A percentile compares a stretch with the other conserved stretches of the same genome.
Conservation (phyloP, 768 basidiomycete genomes). For the Lepiota brunneoincarnata region DNA sequence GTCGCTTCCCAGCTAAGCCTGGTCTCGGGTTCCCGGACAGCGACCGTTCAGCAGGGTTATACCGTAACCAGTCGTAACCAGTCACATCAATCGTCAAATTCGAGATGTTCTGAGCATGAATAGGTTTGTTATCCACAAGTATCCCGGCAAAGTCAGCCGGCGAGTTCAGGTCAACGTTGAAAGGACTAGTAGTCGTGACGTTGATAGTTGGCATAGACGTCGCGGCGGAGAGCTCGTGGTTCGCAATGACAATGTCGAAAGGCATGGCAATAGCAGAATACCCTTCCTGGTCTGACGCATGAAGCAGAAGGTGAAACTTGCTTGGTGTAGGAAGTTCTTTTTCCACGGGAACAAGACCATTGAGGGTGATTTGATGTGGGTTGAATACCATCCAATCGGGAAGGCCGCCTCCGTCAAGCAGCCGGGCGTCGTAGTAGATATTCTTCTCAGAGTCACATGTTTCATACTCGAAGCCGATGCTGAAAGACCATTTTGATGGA, state of each 20-base stretch:
- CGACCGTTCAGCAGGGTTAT: conserved; percentile 51
- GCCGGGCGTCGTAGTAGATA: conserved; percentile 63
- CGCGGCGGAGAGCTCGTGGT: conserved; percentile 60
- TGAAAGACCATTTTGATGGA: conserved; percentile 85
- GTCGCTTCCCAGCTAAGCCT: conserved; percentile 30
- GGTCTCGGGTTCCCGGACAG: conserved; percentile 66
- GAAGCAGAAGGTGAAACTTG: conserved; percentile 51
- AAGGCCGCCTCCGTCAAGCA: conserved; percentile 63
- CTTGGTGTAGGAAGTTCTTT: conserved; percentile 34
- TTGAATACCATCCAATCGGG: conserved; percentile 80
- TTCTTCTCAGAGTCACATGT: conserved; percentile 48
- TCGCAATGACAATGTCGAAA: conserved; percentile 67
- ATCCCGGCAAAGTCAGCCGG: conserved; percentile 61
- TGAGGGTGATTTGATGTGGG: conserved; percentile 63
- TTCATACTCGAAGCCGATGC: conserved; percentile 72
- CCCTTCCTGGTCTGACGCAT: conserved; percentile 72
- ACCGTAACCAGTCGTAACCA: conserved; percentile 56
- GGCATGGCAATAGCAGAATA: conserved; percentile 57
- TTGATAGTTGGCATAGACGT: conserved; percentile 64
- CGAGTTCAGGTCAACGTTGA: conserved; percentile 51
- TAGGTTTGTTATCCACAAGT: conserved; percentile 55
- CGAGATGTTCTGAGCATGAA: conserved; percentile 59
- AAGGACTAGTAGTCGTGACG: conserved; percentile 53
- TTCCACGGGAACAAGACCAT: conserved; percentile 68
- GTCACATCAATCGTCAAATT: conserved; percentile 58